Evolutionary conservation across 148 eudicot genomes (phyloP).

Genomic region (Cornus florida): DNA sequence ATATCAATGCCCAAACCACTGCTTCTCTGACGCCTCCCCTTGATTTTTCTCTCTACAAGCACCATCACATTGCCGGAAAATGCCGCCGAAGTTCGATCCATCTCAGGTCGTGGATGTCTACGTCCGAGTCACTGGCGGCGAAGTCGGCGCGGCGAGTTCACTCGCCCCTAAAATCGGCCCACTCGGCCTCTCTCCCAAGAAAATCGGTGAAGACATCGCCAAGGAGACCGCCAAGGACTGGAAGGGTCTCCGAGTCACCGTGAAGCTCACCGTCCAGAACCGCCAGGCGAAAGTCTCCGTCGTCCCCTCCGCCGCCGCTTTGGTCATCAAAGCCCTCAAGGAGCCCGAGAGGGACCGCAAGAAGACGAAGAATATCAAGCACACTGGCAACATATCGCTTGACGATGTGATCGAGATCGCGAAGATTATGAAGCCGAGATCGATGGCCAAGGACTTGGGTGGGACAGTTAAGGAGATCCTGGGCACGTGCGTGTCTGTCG

Average conservation of each 20-base stretch:
- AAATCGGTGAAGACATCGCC: conserved; percentile 22
- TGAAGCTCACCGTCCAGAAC: conserved; percentile 21
- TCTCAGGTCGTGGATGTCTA: conserved; percentile 21
- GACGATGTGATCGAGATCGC: conserved; percentile 25
- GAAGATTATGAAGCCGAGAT: conserved; percentile 13
- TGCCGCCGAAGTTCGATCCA: conserved; percentile 27
- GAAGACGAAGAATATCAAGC: conserved; percentile 18
- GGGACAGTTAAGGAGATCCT: conserved; percentile 23
- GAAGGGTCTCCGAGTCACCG: conserved; percentile 26
- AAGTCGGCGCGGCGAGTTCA: conserved; percentile 18
- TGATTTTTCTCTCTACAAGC: not conserved
- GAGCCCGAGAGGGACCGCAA: conserved; percentile 23
- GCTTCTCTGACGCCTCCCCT: not conserved
- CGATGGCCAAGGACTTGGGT: conserved; percentile 20
- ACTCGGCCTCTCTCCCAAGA: conserved; percentile 18
- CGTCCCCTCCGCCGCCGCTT: conserved; percentile 23
- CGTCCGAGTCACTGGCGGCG: conserved; percentile 27
- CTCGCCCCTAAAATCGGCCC: conserved; percentile 26
- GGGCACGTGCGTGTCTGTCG: conserved; percentile 21
- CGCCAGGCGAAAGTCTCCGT: conserved; percentile 20
- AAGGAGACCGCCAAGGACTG: conserved; percentile 26
- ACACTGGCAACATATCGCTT: conserved; percentile 13
- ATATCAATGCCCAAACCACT: not conserved
- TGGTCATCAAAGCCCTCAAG: conserved; percentile 19
- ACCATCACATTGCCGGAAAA: not conserved